A percentile compares a stretch with the other conserved stretches of the same genome.
These are phyloP conservation scores for Naegleria fowleri DNA, from an alignment of 208 protist genomes.

Conservation along the genomic window DNA sequence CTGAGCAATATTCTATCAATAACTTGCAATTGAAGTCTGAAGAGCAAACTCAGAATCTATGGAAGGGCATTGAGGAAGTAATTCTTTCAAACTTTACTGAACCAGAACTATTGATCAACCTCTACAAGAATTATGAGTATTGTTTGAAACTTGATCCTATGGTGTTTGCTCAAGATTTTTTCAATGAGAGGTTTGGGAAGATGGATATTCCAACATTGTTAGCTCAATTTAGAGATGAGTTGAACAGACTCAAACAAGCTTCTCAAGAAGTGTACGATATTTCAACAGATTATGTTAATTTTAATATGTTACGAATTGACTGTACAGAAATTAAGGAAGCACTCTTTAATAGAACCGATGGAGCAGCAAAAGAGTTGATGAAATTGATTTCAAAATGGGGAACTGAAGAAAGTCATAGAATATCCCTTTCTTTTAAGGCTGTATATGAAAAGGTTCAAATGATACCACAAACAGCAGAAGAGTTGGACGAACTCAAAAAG, in stretches of 20 bases:
- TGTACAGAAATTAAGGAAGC: conserved; percentile 71
- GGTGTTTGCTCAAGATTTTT: neutral
- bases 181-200: neutral
- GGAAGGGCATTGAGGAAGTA: neutral
- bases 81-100: neutral
- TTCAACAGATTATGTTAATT: neutral
- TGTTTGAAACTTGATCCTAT: neutral
- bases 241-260: neutral
- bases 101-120: neutral
- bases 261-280: neutral
- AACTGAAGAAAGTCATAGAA: conserved; percentile 52
- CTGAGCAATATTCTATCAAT: conserved; percentile 36
- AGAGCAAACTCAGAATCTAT: conserved; percentile 47
- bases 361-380: conserved; percentile 62
- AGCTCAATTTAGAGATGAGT: neutral
- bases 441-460: conserved; percentile 64
- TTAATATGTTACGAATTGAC: conserved; percentile 39
- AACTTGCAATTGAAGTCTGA: neutral
- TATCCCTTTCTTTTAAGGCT: conserved; percentile 61
- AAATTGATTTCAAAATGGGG: conserved; percentile 58
- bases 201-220: neutral
- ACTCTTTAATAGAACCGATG: conserved; percentile 53
- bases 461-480: conserved; percentile 73
- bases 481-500: conserved; percentile 70
- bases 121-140: neutral